A percentile compares a stretch with the other conserved stretches of the same genome.
phyloP scores from a whole-genome alignment of 2,329 filamentous ascomycete genomes.

The Hypomyces rosellus region DNA sequence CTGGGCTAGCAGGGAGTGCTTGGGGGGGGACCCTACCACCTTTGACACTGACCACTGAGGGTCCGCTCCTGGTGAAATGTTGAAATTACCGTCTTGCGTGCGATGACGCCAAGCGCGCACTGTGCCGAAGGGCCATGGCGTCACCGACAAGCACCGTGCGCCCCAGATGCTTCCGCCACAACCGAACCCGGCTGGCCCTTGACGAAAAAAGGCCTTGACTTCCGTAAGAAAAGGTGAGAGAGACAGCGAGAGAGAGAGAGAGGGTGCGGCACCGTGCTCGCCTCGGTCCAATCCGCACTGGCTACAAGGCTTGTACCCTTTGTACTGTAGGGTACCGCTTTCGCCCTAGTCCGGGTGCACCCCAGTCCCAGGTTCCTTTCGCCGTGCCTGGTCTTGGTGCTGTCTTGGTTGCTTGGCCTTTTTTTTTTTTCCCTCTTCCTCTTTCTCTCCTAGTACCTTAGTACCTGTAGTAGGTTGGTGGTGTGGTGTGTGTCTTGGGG shows the following conservation, averaged over 20 bases:
- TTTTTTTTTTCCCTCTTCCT: not conserved
- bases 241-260: not conserved
- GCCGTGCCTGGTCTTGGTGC: not conserved
- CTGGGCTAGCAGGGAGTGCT: constrained; percentile 11
- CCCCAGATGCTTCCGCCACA: not conserved
- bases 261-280: constrained; percentile 8
- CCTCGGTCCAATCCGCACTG: constrained; percentile 5
- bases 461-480: not conserved
- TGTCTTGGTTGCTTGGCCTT: not conserved
- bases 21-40: not conserved
- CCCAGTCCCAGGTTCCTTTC: not conserved
- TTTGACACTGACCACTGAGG: not conserved
- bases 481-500: not conserved
- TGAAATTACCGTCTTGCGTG: constrained; percentile 1
- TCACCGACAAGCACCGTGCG: constrained; percentile 6
- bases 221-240: not conserved
- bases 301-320: constrained; percentile 4
- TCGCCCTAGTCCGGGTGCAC: constrained; percentile 9
- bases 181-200: not conserved
- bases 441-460: not conserved
- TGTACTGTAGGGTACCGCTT: constrained; percentile 11
- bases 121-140: not conserved
- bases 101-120: constrained; percentile 2
- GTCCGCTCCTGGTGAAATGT: constrained; percentile 6
- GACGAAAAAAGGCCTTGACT: too few relatives aligned